These are phyloP conservation scores for Tympanopsis confertula DNA, from an alignment of 2,329 filamentous ascomycete genomes.

Conservation along the genomic window DNA sequence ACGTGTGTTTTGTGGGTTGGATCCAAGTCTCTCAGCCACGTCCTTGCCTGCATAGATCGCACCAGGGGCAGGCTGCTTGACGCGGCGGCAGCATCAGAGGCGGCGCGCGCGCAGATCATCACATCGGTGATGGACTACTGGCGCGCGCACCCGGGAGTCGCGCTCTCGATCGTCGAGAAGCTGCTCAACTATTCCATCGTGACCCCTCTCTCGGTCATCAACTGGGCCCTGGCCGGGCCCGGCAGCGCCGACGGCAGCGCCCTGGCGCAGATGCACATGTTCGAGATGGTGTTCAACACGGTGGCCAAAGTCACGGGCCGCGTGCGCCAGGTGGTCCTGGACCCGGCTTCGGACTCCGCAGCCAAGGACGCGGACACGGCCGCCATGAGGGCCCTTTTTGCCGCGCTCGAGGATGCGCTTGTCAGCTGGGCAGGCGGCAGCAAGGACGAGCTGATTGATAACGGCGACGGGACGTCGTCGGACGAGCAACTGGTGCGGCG, in stretches of 20 bases:
- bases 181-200: conserved; percentile 94
- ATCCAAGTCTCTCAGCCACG: conserved; percentile 90
- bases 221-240: conserved; percentile 71
- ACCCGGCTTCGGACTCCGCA: conserved; percentile 37
- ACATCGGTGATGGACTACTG: conserved; percentile 85
- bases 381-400: conserved; percentile 71
- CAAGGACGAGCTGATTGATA: conserved; percentile 67
- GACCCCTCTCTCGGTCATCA: conserved; percentile 70
- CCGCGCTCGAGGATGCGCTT: conserved; percentile 67
- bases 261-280: conserved; percentile 66
- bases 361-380: conserved; percentile 47
- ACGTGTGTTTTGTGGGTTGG: conserved; percentile 89
- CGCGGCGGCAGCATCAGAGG: conserved; percentile 63
- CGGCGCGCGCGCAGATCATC: conserved; percentile 77
- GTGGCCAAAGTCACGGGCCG: conserved; percentile 82
- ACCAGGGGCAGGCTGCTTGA: conserved; percentile 80
- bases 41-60: conserved; percentile 88
- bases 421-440: conserved; percentile 59
- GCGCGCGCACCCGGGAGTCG: conserved; percentile 82
- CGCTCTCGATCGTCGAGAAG: conserved; percentile 88
- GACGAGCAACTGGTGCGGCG: conserved; percentile 55
- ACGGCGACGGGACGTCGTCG: conserved; percentile 27
- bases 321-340: conserved; percentile 66
- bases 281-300: conserved; percentile 81
- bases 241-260: conserved; percentile 44